These are phyloP conservation scores for Vicia faba DNA, from an alignment of 306 rosid species.

Conservation along the genomic window DNA sequence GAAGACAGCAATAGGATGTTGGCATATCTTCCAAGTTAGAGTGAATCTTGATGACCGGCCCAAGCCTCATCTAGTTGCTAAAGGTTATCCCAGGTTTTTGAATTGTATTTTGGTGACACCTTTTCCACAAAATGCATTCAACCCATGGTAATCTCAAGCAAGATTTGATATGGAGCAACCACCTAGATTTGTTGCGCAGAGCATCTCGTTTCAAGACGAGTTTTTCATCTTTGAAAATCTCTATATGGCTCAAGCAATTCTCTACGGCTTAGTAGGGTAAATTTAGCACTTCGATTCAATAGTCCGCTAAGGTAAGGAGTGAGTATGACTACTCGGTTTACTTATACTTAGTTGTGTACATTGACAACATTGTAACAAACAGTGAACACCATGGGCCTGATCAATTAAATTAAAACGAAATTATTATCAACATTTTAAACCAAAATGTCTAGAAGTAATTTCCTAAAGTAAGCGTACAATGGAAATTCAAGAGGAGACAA, in stretches of 20 bases:
- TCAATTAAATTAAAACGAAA: neutral
- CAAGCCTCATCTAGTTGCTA: neutral
- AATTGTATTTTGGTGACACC: neutral
- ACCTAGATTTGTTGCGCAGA: neutral
- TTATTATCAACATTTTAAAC: no score
- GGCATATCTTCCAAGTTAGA: neutral
- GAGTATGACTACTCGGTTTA: neutral
- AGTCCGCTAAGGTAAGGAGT: neutral
- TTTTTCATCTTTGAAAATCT: neutral
- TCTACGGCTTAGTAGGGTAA: neutral
- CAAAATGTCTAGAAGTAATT: no score
- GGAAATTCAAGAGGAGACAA: slow-evolving; percentile 6
- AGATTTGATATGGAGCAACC: slow-evolving; percentile 3
- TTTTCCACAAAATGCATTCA: neutral
- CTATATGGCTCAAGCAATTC: neutral
- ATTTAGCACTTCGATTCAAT: neutral
- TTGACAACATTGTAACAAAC: neutral
- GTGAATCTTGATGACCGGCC: neutral
- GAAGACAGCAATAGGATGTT: neutral
- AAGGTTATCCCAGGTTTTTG: slow-evolving; percentile 2
- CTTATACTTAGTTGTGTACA: neutral
- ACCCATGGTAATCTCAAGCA: neutral
- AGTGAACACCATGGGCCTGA: neutral
- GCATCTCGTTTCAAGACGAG: neutral
- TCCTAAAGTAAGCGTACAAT: neutral